These are phyloP conservation scores for Ascoidea tarda DNA, from an alignment of 805 yeast genomes.

Conservation along the genomic window DNA sequence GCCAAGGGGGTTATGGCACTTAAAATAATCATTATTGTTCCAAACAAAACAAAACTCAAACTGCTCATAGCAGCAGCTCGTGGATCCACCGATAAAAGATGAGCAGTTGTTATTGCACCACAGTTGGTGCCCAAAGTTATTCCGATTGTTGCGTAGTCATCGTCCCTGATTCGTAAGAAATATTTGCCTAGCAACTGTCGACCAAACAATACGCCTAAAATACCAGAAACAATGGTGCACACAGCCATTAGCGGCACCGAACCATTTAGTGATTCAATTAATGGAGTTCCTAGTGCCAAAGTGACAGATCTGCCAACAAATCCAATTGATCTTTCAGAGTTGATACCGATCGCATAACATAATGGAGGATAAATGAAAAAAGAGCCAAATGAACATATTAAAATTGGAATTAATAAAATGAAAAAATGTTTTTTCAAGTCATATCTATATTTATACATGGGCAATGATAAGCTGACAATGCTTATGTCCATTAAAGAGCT, in stretches of 20 bases:
- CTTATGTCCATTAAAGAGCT: slow-evolving; percentile 62
- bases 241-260: slow-evolving; percentile 64
- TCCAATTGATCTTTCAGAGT: slow-evolving; percentile 47
- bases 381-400: slow-evolving; percentile 38
- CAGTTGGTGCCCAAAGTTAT: slow-evolving; percentile 66
- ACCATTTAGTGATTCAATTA: slow-evolving; percentile 53
- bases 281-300: slow-evolving; percentile 66
- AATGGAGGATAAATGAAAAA: slow-evolving; percentile 61
- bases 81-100: slow-evolving; percentile 52
- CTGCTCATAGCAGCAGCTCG: slow-evolving; percentile 73
- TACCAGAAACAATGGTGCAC: slow-evolving; percentile 65
- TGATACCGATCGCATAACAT: slow-evolving; percentile 51
- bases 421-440: slow-evolving; percentile 49
- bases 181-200: slow-evolving; percentile 27
- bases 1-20: slow-evolving; percentile 45
- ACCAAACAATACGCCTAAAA: slow-evolving; percentile 57
- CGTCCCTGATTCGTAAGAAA: slow-evolving; percentile 34
- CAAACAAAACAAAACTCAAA: slow-evolving; percentile 56
- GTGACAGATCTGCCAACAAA: slow-evolving; percentile 73
- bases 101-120: slow-evolving; percentile 77
- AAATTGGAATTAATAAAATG: slow-evolving; percentile 43
- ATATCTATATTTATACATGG: slow-evolving; percentile 60
- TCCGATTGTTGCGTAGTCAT: slow-evolving; percentile 66
- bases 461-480: slow-evolving; percentile 60
- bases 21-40: slow-evolving; percentile 57